Conservation (phyloP, 2,329 filamentous ascomycete genomes). For the Septoria petroselini region DNA sequence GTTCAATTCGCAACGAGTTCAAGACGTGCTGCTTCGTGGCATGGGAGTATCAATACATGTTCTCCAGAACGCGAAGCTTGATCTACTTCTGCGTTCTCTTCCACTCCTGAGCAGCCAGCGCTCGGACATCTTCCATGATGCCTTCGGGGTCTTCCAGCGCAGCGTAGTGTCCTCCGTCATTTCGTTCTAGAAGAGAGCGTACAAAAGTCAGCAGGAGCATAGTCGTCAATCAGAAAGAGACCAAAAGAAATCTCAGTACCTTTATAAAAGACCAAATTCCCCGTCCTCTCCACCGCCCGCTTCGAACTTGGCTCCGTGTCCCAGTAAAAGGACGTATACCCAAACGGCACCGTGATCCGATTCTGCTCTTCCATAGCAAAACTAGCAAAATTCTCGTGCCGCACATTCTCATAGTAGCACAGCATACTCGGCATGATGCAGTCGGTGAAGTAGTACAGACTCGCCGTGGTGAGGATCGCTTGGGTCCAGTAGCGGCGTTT, state of each 20-base stretch:
- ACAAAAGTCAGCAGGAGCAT: too few species aligned
- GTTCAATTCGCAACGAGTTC: too few species aligned
- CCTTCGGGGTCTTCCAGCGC: slow-evolving; percentile 33
- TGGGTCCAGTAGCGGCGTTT: slow-evolving; percentile 37
- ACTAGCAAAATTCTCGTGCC: slow-evolving; percentile 41
- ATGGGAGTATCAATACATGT: too few species aligned
- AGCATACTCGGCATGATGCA: slow-evolving; percentile 41
- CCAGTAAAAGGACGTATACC: slow-evolving; percentile 40
- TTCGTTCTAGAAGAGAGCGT: slow-evolving; percentile 14
- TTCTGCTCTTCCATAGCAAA: slow-evolving; percentile 40
- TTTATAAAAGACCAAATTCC: slow-evolving; percentile 40
- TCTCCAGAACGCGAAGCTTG: too few species aligned
- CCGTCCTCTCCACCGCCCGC: slow-evolving; percentile 38
- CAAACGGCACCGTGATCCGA: slow-evolving; percentile 39
- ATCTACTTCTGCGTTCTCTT: neutral
- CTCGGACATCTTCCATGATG: slow-evolving; percentile 25
- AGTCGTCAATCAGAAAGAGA: neutral
- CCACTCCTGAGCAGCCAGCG: slow-evolving; percentile 22
- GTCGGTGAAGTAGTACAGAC: slow-evolving; percentile 41
- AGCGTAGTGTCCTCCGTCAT: slow-evolving; percentile 33
- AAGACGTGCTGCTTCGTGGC: too few species aligned
- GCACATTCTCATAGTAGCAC: slow-evolving; percentile 42
- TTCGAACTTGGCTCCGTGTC: slow-evolving; percentile 40
- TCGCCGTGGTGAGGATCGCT: slow-evolving; percentile 35
- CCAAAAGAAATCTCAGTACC: too few species aligned